phyloP scores from a whole-genome alignment of 768 basidiomycete species.

The Trametes maxima region DNA sequence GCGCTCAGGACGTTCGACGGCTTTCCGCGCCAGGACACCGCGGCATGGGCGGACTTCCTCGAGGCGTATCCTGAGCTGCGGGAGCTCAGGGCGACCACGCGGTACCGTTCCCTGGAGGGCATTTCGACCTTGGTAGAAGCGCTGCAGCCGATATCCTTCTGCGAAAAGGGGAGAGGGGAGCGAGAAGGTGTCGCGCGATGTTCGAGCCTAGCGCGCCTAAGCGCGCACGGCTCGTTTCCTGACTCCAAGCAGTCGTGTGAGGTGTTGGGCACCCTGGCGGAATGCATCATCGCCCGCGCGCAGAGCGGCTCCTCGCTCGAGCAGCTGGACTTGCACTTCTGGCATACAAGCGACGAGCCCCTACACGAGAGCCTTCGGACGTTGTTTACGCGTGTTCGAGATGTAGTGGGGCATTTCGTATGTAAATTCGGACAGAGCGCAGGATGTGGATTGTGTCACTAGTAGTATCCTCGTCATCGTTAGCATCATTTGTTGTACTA shows the following conservation, averaged over 20 bases:
- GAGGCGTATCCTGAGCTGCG: background rate
- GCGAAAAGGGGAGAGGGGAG: background rate
- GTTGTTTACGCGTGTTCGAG: background rate
- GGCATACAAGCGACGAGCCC: background rate
- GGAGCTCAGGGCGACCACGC: background rate
- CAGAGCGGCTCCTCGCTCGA: background rate
- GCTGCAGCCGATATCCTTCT: background rate
- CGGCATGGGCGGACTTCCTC: background rate
- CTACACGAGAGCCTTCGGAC: background rate
- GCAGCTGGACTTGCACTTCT: background rate
- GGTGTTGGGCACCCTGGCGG: background rate
- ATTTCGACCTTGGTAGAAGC: background rate
- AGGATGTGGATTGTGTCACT: background rate
- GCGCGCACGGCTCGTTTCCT: background rate
- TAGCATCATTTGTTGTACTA: no score
- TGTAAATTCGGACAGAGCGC: background rate
- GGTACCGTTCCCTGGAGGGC: background rate
- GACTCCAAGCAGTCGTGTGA: background rate
- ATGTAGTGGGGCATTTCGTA: background rate
- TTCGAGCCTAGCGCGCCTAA: background rate
- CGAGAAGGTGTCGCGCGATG: background rate
- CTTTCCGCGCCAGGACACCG: background rate
- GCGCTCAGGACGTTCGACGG: background rate
- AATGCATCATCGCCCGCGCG: background rate
- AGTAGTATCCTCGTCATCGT: background rate